phyloP scores from a whole-genome alignment of 73 alveolate species.

The Symbiodinium natans region DNA sequence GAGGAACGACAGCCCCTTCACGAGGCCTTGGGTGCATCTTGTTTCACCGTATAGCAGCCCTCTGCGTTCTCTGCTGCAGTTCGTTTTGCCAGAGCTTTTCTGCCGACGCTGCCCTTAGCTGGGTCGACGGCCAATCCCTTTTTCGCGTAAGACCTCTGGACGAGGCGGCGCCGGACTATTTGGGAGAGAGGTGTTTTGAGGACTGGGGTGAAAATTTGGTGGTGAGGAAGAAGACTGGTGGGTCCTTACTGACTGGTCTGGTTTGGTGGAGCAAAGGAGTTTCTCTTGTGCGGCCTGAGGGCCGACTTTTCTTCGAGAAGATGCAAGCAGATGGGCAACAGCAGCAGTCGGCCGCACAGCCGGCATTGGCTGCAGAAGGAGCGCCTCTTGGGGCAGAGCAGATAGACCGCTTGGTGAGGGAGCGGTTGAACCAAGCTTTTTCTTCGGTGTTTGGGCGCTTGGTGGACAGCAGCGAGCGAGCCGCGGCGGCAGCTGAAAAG shows the following conservation, averaged over 20 bases:
- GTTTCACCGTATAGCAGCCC: background rate
- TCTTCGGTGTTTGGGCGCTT: background rate
- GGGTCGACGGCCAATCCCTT: background rate
- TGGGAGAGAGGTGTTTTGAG: background rate
- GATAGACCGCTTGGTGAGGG: background rate
- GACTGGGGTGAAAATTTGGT: background rate
- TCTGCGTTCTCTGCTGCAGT: background rate
- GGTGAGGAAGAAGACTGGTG: background rate
- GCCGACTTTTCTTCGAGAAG: background rate
- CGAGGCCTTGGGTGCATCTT: background rate
- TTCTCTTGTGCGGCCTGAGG: background rate
- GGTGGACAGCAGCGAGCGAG: background rate
- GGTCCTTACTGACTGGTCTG: background rate
- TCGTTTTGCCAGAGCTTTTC: background rate
- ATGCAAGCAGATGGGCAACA: background rate
- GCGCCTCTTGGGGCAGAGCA: background rate
- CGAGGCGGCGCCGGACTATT: background rate
- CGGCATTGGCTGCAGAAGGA: background rate
- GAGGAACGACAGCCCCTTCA: background rate
- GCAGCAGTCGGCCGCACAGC: background rate
- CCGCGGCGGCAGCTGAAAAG: background rate
- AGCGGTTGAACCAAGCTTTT: background rate
- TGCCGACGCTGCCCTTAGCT: background rate
- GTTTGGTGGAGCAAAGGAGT: background rate
- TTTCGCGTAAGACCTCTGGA: background rate